These are phyloP conservation scores for Colletotrichum chrysophilum DNA, from an alignment of 2,329 filamentous ascomycete genomes.

Conservation along the genomic window DNA sequence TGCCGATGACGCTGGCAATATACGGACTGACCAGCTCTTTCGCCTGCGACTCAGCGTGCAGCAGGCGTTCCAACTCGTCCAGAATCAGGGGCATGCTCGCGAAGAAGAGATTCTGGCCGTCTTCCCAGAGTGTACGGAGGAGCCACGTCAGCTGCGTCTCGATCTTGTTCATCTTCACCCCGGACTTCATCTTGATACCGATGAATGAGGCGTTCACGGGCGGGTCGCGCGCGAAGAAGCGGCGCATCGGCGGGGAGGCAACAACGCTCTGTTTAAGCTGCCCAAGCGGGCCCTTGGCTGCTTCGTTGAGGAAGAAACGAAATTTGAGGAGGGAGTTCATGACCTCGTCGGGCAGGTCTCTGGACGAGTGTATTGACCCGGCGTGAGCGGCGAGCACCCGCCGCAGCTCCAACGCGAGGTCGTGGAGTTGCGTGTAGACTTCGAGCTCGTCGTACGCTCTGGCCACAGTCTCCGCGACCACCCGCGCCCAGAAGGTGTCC, in stretches of 20 bases:
- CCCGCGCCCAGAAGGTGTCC: conserved; percentile 37
- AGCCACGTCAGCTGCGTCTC: conserved; percentile 38
- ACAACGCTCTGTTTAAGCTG: conserved; percentile 27
- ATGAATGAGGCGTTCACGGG: conserved; percentile 24
- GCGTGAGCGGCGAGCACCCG: conserved; percentile 29
- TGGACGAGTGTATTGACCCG: conserved; percentile 30
- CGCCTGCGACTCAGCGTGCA: conserved; percentile 40
- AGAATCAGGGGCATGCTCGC: conserved; percentile 38
- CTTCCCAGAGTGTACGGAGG: conserved; percentile 41
- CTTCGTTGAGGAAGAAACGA: conserved; percentile 36
- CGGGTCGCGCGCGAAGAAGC: conserved; percentile 31
- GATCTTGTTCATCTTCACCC: conserved; percentile 17
- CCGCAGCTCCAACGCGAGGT: conserved; percentile 30
- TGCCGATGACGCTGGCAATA: conserved; percentile 41
- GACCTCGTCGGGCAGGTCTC: conserved; percentile 44
- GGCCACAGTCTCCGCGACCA: conserved; percentile 36
- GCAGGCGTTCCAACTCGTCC: conserved; percentile 53
- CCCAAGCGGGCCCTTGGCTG: conserved; percentile 33
- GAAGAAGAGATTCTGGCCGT: conserved; percentile 33
- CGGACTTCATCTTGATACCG: conserved; percentile 21
- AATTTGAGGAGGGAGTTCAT: conserved; percentile 44
- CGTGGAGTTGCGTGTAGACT: conserved; percentile 41
- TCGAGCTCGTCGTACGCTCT: conserved; percentile 40
- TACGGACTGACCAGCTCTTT: conserved; percentile 41
- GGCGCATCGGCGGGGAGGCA: conserved; percentile 46